Conservation (phyloP, 805 yeast species). For the Hanseniaspora taiwanica region DNA sequence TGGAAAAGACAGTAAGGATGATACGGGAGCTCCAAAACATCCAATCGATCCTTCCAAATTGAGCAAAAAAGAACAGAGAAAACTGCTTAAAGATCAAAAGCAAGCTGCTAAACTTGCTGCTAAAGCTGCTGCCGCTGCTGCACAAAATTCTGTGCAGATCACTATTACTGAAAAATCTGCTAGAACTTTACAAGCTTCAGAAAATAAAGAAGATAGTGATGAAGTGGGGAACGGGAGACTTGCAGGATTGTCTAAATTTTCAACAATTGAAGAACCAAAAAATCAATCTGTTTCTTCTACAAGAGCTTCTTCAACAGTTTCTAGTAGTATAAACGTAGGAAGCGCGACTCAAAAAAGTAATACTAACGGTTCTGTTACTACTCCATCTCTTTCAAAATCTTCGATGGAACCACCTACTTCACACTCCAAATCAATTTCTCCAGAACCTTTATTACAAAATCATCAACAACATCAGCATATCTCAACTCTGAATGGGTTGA, state of each 20-base stretch:
- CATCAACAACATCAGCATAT: conserved; percentile 18
- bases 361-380: too few relatives aligned
- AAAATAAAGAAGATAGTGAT: not conserved
- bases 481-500: conserved; percentile 19
- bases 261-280: not conserved
- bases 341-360: too few relatives aligned
- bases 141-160: conserved; percentile 5
- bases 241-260: too few relatives aligned
- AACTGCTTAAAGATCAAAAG: conserved; percentile 24
- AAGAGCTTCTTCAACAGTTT: too few relatives aligned
- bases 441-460: conserved; percentile 5
- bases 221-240: not conserved
- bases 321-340: too few relatives aligned
- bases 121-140: conserved; percentile 13
- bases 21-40: not conserved
- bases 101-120: conserved; percentile 23
- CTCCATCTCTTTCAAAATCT: too few relatives aligned
- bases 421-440: conserved; percentile 7
- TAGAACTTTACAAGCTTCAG: conserved; percentile 1
- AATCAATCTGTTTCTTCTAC: too few relatives aligned
- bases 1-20: not conserved
- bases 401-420: conserved; percentile 8
- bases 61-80: conserved; percentile 23
- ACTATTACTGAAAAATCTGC: conserved; percentile 7
- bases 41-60: conserved; percentile 13